Evolutionary conservation across 2,329 filamentous ascomycete species (phyloP).

Genomic region (Hypoxylon sp.): DNA sequence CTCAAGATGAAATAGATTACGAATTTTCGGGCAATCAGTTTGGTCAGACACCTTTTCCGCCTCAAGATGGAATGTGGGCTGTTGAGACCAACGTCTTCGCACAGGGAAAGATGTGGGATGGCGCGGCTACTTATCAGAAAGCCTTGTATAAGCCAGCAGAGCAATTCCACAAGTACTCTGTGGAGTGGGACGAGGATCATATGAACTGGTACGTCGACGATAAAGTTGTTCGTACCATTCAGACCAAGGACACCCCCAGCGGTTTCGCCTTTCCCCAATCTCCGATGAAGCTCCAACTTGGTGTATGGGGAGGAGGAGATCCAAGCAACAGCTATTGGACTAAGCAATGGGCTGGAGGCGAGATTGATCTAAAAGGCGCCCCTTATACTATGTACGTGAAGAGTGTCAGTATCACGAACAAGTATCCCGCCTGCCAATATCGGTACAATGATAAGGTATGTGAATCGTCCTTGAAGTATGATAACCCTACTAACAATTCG

Average conservation of each 20-base stretch:
- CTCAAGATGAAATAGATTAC: constrained; percentile 54
- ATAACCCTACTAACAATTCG: constrained; percentile 36
- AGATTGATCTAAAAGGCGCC: constrained; percentile 48
- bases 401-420: constrained; percentile 55
- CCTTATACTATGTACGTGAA: constrained; percentile 54
- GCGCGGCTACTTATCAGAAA: constrained; percentile 51
- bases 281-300: constrained; percentile 54
- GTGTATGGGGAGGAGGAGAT: constrained; percentile 54
- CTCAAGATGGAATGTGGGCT: constrained; percentile 49
- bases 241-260: constrained; percentile 45
- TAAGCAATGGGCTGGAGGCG: constrained; percentile 53
- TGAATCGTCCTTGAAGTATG: constrained; percentile 3
- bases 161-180: constrained; percentile 54
- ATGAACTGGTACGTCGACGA: constrained; percentile 53
- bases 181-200: constrained; percentile 53
- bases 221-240: constrained; percentile 49
- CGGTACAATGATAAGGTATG: constrained; percentile 52
- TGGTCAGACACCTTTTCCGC: constrained; percentile 52
- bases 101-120: constrained; percentile 54
- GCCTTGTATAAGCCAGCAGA: constrained; percentile 49
- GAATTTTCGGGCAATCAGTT: constrained; percentile 55
- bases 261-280: constrained; percentile 52
- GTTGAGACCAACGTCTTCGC: constrained; percentile 51
- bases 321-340: constrained; percentile 51
- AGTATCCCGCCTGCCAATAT: constrained; percentile 54